phyloP scores from a whole-genome alignment of 129 eudicot genomes.

The Artemisia annua region DNA sequence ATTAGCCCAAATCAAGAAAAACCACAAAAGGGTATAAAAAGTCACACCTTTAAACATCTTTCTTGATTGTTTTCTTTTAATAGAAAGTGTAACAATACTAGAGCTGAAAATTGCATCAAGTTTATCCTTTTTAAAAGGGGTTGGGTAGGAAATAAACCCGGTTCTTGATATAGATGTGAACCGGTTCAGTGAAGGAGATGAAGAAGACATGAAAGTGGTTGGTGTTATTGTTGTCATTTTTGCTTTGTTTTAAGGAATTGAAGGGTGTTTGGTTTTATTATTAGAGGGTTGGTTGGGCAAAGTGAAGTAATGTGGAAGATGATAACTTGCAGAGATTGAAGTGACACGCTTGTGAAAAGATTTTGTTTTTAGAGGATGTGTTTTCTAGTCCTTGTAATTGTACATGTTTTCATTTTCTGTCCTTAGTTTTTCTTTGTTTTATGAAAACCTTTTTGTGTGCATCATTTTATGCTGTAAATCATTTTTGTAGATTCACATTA shows the following conservation, averaged over 20 bases:
- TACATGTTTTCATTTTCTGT: background rate
- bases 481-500: too few species aligned
- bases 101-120: constrained; percentile 37
- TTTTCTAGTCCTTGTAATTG: constrained; percentile 16
- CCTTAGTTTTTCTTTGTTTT: background rate
- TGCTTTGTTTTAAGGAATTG: background rate
- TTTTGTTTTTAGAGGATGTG: background rate
- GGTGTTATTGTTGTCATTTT: constrained; percentile 47
- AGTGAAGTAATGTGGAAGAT: constrained; percentile 9
- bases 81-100: constrained; percentile 26
- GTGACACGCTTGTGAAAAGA: background rate
- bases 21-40: constrained; percentile 4
- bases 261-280: constrained; percentile 22
- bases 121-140: constrained; percentile 38
- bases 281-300: constrained; percentile 5
- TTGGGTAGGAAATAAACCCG: constrained; percentile 34
- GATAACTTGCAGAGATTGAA: constrained; percentile 28
- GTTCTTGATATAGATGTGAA: constrained; percentile 26
- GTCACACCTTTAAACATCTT: constrained; percentile 45
- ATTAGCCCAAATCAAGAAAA: background rate
- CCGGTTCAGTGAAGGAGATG: constrained; percentile 31
- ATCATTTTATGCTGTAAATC: too few species aligned
- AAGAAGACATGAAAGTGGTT: constrained; percentile 32
- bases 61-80: constrained; percentile 40
- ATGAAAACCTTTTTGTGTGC: too few species aligned